Base-by-base conservation (phyloP, 2,329 filamentous ascomycete species). In the Arthrobotrys pseudoclavata region DNA sequence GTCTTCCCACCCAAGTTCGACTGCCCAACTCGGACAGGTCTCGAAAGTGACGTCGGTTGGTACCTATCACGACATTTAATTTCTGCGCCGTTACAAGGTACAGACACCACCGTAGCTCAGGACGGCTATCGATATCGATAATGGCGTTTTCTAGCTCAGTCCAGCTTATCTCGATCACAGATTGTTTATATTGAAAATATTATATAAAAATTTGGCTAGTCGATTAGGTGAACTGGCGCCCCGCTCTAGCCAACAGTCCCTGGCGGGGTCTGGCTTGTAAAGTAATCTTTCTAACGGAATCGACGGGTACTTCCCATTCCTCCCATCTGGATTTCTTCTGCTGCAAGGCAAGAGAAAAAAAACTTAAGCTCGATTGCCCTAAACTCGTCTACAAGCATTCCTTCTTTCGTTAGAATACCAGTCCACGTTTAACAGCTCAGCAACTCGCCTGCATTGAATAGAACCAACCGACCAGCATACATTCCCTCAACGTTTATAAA, bases 351-450 rank as follows among this genome's bases (percentile, higher is more conserved):
- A 60, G 42, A 42, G 18, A 22, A 48, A 63, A 61, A 68, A 63
- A 67, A 12, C 47, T 45, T n/a, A 45, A 20, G 42, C 50, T 50
- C 74, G 71, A 71, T 77, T 53, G 74, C 61, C 50, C 52, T 37
- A 9, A 42, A 34, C 47, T 18, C 72, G 26, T 62, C 67, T 70
- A 52, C 60, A 52, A 50, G 50, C 72, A 70, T 77, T 77, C 72
- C 45, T 62, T 70, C 60, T 6, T 26, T 52, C 55, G 40, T 26
- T 42, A 42, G 48, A 57, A 37, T 61, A 47, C 53, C 67, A 69
- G 29, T 24, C 55, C 45, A 26, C 34, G 45, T 29, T 62, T 50
- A 57, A 66, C 74, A 70, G 61, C 50, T 53, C 60, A 57, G 22
- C 26, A 45, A 37, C 66, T 42, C 52, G 66, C 42, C 53, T 37